These are phyloP conservation scores for Globisporangium cystogenes DNA, from an alignment of 352 stramenopile genomes.

Conservation along the genomic window DNA sequence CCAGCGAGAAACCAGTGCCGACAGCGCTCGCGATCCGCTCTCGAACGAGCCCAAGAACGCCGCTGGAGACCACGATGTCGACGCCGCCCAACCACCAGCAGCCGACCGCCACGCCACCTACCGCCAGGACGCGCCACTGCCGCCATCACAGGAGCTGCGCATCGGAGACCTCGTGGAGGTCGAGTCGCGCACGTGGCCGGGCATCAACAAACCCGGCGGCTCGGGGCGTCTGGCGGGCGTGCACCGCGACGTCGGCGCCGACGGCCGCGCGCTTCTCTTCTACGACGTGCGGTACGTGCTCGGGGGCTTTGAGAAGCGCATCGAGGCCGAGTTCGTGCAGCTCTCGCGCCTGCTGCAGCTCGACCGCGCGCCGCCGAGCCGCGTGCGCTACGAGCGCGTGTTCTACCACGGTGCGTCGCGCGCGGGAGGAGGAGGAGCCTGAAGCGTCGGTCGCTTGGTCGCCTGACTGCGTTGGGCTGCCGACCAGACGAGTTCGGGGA, in stretches of 20 bases:
- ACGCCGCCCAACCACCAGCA: neutral
- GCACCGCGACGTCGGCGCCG: constrained; percentile 20
- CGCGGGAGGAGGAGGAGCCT: neutral
- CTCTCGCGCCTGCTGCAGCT: constrained; percentile 36
- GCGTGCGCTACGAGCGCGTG: constrained; percentile 31
- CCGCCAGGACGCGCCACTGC: too few relatives aligned
- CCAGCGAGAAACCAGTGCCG: too few relatives aligned
- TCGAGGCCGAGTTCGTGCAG: constrained; percentile 64
- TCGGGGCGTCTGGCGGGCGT: constrained; percentile 49
- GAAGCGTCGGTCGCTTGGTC: neutral
- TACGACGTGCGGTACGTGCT: constrained; percentile 84
- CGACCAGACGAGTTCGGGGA: constrained; percentile 54
- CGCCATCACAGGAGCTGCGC: constrained; percentile 1
- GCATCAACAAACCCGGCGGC: constrained; percentile 84
- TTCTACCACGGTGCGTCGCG: constrained; percentile 51
- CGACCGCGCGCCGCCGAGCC: constrained; percentile 27
- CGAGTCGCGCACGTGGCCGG: constrained; percentile 75
- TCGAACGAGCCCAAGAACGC: too few relatives aligned
- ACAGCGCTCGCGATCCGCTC: too few relatives aligned
- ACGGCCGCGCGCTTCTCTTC: constrained; percentile 22
- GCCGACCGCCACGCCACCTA: too few relatives aligned
- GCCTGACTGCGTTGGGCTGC: neutral
- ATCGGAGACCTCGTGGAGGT: constrained; percentile 46
- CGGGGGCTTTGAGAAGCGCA: constrained; percentile 67
- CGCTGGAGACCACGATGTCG: too few relatives aligned